Conservation (phyloP, 2,329 filamentous ascomycete species). For the Chrysosporium queenslandicum region DNA sequence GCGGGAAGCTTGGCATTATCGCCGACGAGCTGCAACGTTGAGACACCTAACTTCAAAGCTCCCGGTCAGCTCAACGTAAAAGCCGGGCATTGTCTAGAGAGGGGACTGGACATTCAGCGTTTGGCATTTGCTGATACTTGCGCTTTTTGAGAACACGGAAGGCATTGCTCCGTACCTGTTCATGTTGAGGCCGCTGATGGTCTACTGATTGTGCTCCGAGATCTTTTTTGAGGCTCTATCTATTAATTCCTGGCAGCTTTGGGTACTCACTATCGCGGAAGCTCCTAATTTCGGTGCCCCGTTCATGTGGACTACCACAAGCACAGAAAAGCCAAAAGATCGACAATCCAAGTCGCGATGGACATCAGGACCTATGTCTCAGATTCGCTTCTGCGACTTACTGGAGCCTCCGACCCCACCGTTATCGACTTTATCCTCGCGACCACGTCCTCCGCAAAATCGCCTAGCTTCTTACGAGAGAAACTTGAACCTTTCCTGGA, state of each 20-base stretch:
- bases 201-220: too few relatives aligned
- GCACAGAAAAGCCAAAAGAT: background rate
- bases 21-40: background rate
- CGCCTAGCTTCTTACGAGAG: conserved; percentile 39
- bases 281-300: too few relatives aligned
- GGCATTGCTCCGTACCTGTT: background rate
- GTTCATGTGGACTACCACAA: background rate
- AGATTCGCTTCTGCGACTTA: conserved; percentile 44
- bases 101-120: too few relatives aligned
- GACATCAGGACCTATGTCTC: conserved; percentile 37
- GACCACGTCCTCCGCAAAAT: conserved; percentile 44
- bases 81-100: background rate
- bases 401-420: conserved; percentile 47
- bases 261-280: too few relatives aligned
- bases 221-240: too few relatives aligned
- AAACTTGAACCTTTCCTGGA: conserved; percentile 46
- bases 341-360: conserved; percentile 21
- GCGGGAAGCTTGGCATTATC: conserved; percentile 4
- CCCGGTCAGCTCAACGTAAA: background rate
- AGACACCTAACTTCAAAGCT: too few relatives aligned
- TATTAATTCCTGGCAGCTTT: too few relatives aligned
- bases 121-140: too few relatives aligned
- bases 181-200: too few relatives aligned
- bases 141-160: too few relatives aligned
- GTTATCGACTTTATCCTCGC: conserved; percentile 49